These are phyloP conservation scores for Otatea glauca DNA, from an alignment of 176 grass and related monocot genomes.

Conservation along the genomic window DNA sequence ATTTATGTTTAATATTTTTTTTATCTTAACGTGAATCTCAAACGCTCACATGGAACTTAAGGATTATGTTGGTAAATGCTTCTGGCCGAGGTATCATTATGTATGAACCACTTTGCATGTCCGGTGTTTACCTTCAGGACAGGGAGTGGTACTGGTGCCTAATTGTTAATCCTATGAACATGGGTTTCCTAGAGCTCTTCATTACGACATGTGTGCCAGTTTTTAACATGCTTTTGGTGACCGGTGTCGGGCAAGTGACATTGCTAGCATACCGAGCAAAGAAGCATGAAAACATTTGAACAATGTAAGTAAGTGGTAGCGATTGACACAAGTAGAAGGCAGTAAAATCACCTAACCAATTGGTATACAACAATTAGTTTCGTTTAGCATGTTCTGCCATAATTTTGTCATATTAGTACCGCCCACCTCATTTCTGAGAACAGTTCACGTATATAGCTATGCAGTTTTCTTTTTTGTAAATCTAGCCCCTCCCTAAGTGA, in stretches of 20 bases:
- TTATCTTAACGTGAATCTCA: neutral
- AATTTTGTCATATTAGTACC: neutral
- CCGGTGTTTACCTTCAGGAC: neutral
- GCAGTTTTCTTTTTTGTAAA: too few species aligned
- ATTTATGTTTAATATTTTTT: neutral
- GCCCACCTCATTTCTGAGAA: neutral
- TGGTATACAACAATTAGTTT: neutral
- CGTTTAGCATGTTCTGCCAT: neutral
- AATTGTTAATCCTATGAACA: constrained; percentile 25
- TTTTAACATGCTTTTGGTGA: constrained; percentile 73
- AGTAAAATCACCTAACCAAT: constrained; percentile 27
- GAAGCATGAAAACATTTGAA: constrained; percentile 76
- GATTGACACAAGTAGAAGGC: neutral
- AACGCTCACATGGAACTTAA: neutral
- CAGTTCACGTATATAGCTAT: too few species aligned
- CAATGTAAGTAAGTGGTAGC: constrained; percentile 62
- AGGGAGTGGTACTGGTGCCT: neutral
- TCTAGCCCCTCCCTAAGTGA: too few species aligned
- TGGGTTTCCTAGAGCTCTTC: constrained; percentile 75
- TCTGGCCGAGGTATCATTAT: too few species aligned
- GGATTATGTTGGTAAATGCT: too few species aligned
- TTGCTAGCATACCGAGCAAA: constrained; percentile 56
- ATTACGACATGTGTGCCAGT: constrained; percentile 74
- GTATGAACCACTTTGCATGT: neutral
- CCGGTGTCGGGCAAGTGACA: constrained; percentile 66